A percentile compares a stretch with the other conserved stretches of the same genome.
phyloP scores from a whole-genome alignment of 495 filamentous ascomycete genomes.

The Cenococcum geophilum region DNA sequence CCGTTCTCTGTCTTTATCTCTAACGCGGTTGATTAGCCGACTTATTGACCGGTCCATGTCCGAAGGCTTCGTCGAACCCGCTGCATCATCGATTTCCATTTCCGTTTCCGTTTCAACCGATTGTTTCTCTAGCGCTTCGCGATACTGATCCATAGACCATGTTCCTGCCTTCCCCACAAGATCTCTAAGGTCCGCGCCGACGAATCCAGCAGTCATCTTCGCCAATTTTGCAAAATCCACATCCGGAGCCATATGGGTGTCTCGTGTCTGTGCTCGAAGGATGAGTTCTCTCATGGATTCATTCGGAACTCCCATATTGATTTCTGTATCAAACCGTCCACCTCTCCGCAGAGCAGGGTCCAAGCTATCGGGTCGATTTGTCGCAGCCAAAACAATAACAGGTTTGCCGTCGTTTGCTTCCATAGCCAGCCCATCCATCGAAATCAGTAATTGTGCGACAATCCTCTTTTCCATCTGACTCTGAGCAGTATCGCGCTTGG shows the following conservation, averaged over 20 bases:
- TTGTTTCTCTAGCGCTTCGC: conserved; percentile 36
- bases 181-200: conserved; percentile 75
- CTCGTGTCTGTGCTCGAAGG: conserved; percentile 66
- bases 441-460: conserved; percentile 85
- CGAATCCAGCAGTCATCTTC: conserved; percentile 87
- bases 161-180: conserved; percentile 50
- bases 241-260: conserved; percentile 60
- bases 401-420: conserved; percentile 80
- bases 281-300: conserved; percentile 79
- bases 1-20: conserved; percentile 39
- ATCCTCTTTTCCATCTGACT: conserved; percentile 96
- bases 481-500: conserved; percentile 89
- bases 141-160: conserved; percentile 52
- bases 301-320: conserved; percentile 91
- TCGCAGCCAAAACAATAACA: conserved; percentile 88
- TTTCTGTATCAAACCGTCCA: conserved; percentile 86
- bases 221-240: conserved; percentile 75
- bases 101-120: conserved; percentile 25
- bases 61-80: conserved; percentile 39
- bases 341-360: conserved; percentile 82
- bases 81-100: conserved; percentile 28
- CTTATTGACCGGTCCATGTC: conserved; percentile 38
- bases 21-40: conserved; percentile 50
- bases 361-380: conserved; percentile 84
- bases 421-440: conserved; percentile 59